Evolutionary conservation across 257 asterid species (phyloP).

Genomic region (Ophiorrhiza pumila): DNA sequence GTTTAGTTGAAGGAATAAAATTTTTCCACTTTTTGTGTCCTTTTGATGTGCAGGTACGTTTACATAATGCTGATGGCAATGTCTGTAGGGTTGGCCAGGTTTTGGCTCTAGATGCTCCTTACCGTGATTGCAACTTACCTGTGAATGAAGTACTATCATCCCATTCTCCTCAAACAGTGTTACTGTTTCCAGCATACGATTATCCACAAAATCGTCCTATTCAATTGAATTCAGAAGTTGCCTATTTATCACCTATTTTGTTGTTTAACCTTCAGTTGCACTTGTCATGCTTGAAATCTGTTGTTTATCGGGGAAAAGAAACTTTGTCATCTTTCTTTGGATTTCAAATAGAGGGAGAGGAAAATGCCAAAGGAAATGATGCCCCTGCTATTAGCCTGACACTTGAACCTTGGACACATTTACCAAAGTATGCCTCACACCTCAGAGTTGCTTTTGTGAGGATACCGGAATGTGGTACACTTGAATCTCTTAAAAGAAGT

Average conservation of each 20-base stretch:
- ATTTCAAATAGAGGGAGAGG: slow-evolving; percentile 32
- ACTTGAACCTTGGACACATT: slow-evolving; percentile 56
- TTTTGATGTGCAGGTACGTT: slow-evolving; percentile 42
- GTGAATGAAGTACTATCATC: slow-evolving; percentile 22
- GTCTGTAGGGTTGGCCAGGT: slow-evolving; percentile 72
- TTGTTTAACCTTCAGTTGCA: slow-evolving; percentile 75
- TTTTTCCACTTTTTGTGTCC: slow-evolving; percentile 9
- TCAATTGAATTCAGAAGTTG: slow-evolving; percentile 55
- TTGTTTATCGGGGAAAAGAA: slow-evolving; percentile 65
- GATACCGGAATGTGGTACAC: slow-evolving; percentile 78
- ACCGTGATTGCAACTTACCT: slow-evolving; percentile 23
- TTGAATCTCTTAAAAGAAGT: slow-evolving; percentile 62
- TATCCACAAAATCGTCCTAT: slow-evolving; percentile 38
- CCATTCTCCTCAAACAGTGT: slow-evolving; percentile 36
- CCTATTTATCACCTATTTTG: slow-evolving; percentile 76
- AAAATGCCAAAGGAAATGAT: slow-evolving; percentile 33
- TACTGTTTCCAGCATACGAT: slow-evolving; percentile 51
- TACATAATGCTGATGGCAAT: slow-evolving; percentile 55
- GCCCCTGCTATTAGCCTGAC: slow-evolving; percentile 36
- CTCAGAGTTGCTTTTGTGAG: slow-evolving; percentile 85
- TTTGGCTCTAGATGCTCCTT: slow-evolving; percentile 75
- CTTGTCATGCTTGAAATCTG: slow-evolving; percentile 58
- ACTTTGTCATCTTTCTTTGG: slow-evolving; percentile 54
- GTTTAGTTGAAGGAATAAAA: not conserved
- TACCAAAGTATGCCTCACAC: slow-evolving; percentile 83